Percentiles rank a stretch among this genome's conserved stretches.
These are phyloP conservation scores for Trichoderma aggressivum DNA, from an alignment of 2,329 filamentous ascomycete genomes.

Conservation along the genomic window DNA sequence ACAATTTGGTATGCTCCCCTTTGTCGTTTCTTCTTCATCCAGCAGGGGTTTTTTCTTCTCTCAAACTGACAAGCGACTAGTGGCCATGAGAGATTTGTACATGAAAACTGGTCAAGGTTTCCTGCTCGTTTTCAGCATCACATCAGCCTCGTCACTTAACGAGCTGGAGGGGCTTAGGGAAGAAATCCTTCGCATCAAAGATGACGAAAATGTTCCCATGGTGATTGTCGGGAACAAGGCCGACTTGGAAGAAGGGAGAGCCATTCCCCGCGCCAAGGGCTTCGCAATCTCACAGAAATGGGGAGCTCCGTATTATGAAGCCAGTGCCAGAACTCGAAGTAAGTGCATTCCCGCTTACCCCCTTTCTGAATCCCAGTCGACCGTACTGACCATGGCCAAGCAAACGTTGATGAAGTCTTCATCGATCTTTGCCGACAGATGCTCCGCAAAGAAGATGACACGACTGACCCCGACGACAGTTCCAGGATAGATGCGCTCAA, in stretches of 20 bases:
- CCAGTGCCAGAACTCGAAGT: conserved; percentile 75
- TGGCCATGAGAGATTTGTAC: conserved; percentile 74
- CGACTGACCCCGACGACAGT: conserved; percentile 38
- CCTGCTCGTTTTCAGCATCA: conserved; percentile 88
- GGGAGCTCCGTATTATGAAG: conserved; percentile 89
- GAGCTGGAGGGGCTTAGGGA: conserved; percentile 80
- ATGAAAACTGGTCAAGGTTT: conserved; percentile 95
- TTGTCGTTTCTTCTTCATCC: not conserved
- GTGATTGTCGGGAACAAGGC: conserved; percentile 92
- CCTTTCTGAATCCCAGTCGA: not conserved
- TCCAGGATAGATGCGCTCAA: conserved; percentile 40
- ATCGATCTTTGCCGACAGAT: conserved; percentile 81
- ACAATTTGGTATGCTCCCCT: conserved; percentile 70
- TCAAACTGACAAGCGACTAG: conserved; percentile 30
- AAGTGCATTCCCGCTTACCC: conserved; percentile 29
- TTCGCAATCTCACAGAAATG: conserved; percentile 84
- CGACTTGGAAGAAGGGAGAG: conserved; percentile 81
- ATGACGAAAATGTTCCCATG: conserved; percentile 79
- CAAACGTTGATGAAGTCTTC: conserved; percentile 90
- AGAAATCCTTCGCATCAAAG: conserved; percentile 88
- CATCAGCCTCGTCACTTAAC: conserved; percentile 75
- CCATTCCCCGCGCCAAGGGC: conserved; percentile 72
- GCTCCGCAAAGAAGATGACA: conserved; percentile 65
- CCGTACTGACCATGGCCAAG: conserved; percentile 39
- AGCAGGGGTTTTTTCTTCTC: not conserved